Evolutionary conservation across 371 early-diverging fungal species (phyloP).

Genomic region (Apophysomyces trapeziformis): DNA sequence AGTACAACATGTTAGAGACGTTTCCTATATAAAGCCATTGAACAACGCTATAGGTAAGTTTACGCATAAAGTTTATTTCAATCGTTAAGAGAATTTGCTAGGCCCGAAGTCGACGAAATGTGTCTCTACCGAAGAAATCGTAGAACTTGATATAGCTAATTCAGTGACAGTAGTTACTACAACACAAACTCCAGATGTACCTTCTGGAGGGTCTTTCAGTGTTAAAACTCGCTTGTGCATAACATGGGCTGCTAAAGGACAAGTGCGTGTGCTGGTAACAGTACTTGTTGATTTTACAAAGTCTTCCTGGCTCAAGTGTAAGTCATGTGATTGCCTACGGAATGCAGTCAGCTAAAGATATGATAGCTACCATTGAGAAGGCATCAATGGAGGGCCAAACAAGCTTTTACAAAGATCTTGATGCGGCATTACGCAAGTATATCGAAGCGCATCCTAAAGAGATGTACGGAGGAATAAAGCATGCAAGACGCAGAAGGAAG

Average conservation of each 20-base stretch:
- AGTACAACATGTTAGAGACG: slow-evolving; percentile 33
- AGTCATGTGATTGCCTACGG: slow-evolving; percentile 20
- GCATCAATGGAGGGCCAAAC: slow-evolving; percentile 71
- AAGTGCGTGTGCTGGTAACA: slow-evolving; percentile 69
- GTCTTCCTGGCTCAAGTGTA: slow-evolving; percentile 76
- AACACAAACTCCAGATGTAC: slow-evolving; percentile 84
- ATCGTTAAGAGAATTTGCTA: slow-evolving; percentile 1
- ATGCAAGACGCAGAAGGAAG: neutral
- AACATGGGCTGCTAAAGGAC: slow-evolving; percentile 73
- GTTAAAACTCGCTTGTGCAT: slow-evolving; percentile 82
- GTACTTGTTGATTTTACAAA: slow-evolving; percentile 75
- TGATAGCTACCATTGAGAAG: slow-evolving; percentile 66
- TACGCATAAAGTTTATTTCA: neutral
- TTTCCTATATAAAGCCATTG: slow-evolving; percentile 46
- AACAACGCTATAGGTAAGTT: slow-evolving; percentile 42
- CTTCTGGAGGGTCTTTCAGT: slow-evolving; percentile 80
- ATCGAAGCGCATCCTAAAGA: slow-evolving; percentile 29
- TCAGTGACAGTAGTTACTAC: slow-evolving; percentile 65
- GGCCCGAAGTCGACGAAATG: slow-evolving; percentile 80
- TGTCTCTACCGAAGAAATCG: slow-evolving; percentile 62
- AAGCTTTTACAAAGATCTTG: slow-evolving; percentile 59
- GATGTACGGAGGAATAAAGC: neutral
- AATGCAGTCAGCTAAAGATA: slow-evolving; percentile 3
- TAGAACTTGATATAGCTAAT: slow-evolving; percentile 60
- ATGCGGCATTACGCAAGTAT: slow-evolving; percentile 60